These are phyloP conservation scores for Coniochaeta prunicola DNA, from an alignment of 2,329 filamentous ascomycete species.

Conservation along the genomic window DNA sequence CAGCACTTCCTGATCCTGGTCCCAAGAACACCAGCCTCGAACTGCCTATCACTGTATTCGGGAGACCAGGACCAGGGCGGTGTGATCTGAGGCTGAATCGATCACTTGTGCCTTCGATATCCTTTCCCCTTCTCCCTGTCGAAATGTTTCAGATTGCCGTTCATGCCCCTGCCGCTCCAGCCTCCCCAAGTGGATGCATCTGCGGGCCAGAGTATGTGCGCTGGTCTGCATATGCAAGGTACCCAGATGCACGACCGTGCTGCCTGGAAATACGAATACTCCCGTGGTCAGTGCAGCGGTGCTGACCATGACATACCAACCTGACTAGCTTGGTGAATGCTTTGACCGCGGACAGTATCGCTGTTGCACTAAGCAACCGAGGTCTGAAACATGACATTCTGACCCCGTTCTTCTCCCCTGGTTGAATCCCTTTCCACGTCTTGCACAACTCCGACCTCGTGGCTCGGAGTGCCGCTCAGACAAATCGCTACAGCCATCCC, in stretches of 20 bases:
- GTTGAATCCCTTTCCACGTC: neutral
- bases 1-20: neutral
- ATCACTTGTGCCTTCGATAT: neutral
- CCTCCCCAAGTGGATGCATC: neutral
- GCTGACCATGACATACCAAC: neutral
- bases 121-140: neutral
- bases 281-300: neutral
- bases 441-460: neutral
- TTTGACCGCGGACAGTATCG: neutral
- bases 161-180: neutral
- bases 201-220: neutral
- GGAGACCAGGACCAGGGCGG: neutral
- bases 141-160: neutral
- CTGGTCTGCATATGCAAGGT: slow-evolving; percentile 1
- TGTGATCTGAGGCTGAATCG: neutral
- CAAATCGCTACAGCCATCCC: neutral
- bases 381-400: neutral
- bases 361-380: neutral
- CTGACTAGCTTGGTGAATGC: neutral
- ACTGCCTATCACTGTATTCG: neutral
- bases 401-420: neutral
- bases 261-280: neutral
- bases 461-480: neutral
- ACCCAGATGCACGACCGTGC: neutral
- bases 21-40: neutral